Evolutionary conservation across 495 filamentous ascomycete genomes (phyloP).

Genomic region (Lasiosphaeria miniovina): DNA sequence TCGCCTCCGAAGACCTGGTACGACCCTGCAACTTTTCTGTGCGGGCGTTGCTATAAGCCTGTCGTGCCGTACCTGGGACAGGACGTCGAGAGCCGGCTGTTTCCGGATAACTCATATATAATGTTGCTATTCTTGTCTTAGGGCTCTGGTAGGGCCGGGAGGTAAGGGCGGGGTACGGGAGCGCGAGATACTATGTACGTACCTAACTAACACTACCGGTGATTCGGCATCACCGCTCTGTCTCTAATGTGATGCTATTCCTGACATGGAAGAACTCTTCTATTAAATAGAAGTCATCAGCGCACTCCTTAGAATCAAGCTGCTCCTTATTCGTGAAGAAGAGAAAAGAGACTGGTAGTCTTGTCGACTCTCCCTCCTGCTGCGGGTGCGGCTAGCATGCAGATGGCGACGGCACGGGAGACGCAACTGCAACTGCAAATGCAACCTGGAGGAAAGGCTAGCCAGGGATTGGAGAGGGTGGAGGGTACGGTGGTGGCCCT

Average conservation of each 20-base stretch:
- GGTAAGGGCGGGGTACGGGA: not conserved
- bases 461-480: not conserved
- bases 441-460: not conserved
- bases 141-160: not conserved
- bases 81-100: not conserved
- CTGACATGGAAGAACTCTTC: no score
- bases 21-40: no score
- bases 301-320: no score
- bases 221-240: no score
- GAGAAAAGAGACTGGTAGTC: no score
- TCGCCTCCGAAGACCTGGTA: not conserved
- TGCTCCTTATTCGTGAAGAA: no score
- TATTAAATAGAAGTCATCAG: no score
- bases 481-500: not conserved
- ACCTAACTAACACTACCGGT: not conserved
- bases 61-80: not conserved
- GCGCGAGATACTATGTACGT: not conserved
- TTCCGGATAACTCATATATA: not conserved
- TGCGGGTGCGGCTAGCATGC: not conserved
- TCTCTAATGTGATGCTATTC: no score
- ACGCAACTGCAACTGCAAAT: constrained; percentile 7
- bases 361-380: not conserved
- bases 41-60: not conserved
- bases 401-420: constrained; percentile 9
- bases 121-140: constrained; percentile 3